These are phyloP conservation scores for Brassica juncea DNA, from an alignment of 345 rosid genomes.

Conservation along the genomic window DNA sequence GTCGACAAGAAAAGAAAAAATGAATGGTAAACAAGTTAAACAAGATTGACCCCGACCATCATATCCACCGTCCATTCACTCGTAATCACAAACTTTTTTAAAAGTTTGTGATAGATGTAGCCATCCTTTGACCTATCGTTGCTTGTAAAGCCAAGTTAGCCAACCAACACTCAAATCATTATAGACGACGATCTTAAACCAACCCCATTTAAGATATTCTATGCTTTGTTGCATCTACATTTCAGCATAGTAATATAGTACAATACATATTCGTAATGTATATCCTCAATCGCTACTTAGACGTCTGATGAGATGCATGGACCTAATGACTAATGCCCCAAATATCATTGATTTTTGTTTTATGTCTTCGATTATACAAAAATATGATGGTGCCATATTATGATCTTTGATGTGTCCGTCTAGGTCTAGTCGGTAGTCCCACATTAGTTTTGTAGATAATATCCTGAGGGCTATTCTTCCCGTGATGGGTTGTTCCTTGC, in stretches of 20 bases:
- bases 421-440: background rate
- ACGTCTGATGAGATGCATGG: background rate
- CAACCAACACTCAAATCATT: conserved; percentile 35
- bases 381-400: background rate
- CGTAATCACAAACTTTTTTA: conserved; percentile 15
- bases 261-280: background rate
- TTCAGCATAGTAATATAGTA: background rate
- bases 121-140: conserved; percentile 39
- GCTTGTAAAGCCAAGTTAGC: conserved; percentile 39
- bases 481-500: background rate
- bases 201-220: conserved; percentile 26
- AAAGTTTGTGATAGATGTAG: conserved; percentile 21
- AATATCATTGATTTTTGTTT: background rate
- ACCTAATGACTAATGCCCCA: background rate
- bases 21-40: background rate
- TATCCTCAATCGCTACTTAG: background rate
- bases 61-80: conserved; percentile 40
- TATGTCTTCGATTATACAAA: background rate
- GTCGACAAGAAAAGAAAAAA: background rate
- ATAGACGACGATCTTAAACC: conserved; percentile 17
- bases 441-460: background rate
- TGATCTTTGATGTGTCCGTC: background rate
- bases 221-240: background rate
- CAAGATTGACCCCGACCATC: conserved; percentile 20
- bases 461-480: background rate